Evolutionary conservation across 371 early-diverging fungal species (phyloP), one percentile per base, ranked within the genome.

Genomic region (Mucor saturninus): DNA sequence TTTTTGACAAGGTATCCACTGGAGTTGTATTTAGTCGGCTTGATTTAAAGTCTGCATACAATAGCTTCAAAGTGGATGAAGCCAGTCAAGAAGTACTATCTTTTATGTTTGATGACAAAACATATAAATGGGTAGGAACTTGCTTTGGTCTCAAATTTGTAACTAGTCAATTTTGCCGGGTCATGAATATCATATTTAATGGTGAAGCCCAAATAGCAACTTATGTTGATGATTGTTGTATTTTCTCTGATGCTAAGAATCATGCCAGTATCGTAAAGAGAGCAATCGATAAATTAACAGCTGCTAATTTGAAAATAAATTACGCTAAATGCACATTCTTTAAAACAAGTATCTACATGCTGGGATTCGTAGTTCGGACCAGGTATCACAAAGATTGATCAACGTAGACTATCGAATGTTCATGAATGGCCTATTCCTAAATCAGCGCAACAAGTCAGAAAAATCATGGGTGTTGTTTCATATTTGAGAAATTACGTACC

Each of bases 111-210:
- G 32, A 40, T 3, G 52, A 61, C 10, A 55, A 39, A 29, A 67
- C 74, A 31, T 79, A 72, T 42, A 62, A 53, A 39, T 75, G 74
- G 52, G 8, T 39, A 40, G 57, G 51, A 1, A 60, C 62, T 3
- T 72, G 72, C 2, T 73, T 73, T 58, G 72, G 74, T 1, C n/a
- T n/a, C n/a, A n/a, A 2, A 75, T 68, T 40, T 72, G 69, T 45
- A n/a, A n/a, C n/a, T n/a, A n/a, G n/a, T n/a, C n/a, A n/a, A n/a
- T n/a, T n/a, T n/a, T n/a, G n/a, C n/a, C 7, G 13, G 9, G 38
- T 54, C 7, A 53, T 61, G 55, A n/a, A n/a, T n/a, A n/a, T n/a
- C n/a, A n/a, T n/a, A n/a, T n/a, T n/a, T n/a, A n/a, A n/a, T n/a
- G n/a, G n/a, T n/a, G n/a, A n/a, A n/a, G n/a, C n/a, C n/a, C n/a